phyloP scores from a whole-genome alignment of 2,329 filamentous ascomycete genomes.

The Aspergillus sp. region DNA sequence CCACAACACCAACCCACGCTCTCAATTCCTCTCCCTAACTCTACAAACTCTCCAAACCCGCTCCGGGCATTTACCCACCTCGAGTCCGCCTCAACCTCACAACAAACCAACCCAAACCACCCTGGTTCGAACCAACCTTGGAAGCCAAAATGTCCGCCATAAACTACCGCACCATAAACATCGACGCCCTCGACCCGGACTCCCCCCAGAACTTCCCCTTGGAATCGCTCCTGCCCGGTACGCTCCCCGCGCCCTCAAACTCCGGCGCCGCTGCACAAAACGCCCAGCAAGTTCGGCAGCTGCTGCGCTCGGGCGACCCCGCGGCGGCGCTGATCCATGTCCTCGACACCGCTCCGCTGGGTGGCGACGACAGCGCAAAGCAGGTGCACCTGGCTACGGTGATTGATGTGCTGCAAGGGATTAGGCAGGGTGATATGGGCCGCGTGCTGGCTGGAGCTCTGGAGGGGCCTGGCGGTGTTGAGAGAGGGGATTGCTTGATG shows the following conservation, averaged over 20 bases:
- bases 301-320: slow-evolving; percentile 80
- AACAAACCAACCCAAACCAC: not conserved
- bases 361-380: slow-evolving; percentile 56
- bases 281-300: slow-evolving; percentile 78
- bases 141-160: slow-evolving; percentile 43
- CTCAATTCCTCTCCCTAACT: not conserved
- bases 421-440: slow-evolving; percentile 94
- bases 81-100: not conserved
- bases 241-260: slow-evolving; percentile 65
- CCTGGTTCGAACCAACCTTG: not conserved
- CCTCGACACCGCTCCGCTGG: slow-evolving; percentile 78
- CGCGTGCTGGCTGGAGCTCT: slow-evolving; percentile 82
- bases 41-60: not conserved
- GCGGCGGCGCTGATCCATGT: slow-evolving; percentile 83
- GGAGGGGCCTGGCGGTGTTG: slow-evolving; percentile 72
- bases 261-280: slow-evolving; percentile 77
- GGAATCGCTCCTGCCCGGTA: slow-evolving; percentile 74
- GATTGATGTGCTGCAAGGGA: slow-evolving; percentile 90
- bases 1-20: not conserved
- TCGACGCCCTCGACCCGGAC: slow-evolving; percentile 87
- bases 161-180: slow-evolving; percentile 86
- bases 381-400: slow-evolving; percentile 85
- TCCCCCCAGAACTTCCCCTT: slow-evolving; percentile 89
- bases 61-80: not conserved
- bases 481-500: slow-evolving; percentile 89